Evolutionary conservation across 371 early-diverging fungal genomes (phyloP).

Genomic region (Smittium culicis): DNA sequence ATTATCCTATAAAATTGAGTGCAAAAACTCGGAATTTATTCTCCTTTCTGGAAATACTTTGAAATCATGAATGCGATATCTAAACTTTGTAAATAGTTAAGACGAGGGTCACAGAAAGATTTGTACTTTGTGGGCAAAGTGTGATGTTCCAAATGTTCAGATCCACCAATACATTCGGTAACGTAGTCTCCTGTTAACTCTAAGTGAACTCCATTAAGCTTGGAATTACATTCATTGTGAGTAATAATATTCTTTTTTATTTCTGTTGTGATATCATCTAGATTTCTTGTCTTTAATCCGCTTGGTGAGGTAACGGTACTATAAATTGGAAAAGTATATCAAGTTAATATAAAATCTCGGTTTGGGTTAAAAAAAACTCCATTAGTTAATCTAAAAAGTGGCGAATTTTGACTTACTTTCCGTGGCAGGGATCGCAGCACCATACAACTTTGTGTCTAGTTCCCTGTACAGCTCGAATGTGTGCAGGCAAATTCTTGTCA

Average conservation of each 20-base stretch:
- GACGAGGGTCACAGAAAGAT: conserved; percentile 85
- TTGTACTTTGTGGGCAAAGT: conserved; percentile 80
- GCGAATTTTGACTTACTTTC: conserved; percentile 53
- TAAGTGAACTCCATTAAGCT: conserved; percentile 88
- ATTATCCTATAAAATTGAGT: no score
- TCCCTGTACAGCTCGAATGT: conserved; percentile 73
- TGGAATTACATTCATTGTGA: conserved; percentile 55
- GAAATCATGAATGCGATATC: conserved; percentile 93
- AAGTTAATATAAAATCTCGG: conserved; percentile 6
- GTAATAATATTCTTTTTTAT: conserved; percentile 65
- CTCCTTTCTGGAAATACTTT: conserved; percentile 7
- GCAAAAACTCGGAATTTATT: no score
- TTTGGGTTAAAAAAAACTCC: neutral
- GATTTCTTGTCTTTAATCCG: conserved; percentile 82
- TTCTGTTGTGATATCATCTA: conserved; percentile 68
- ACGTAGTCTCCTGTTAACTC: conserved; percentile 90
- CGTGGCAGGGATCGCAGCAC: conserved; percentile 97
- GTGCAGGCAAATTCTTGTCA: conserved; percentile 61
- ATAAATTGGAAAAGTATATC: conserved; percentile 4
- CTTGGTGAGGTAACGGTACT: conserved; percentile 55
- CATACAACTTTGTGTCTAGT: conserved; percentile 82
- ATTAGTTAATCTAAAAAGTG: neutral
- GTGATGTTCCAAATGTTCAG: conserved; percentile 68
- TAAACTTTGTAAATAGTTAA: conserved; percentile 90
- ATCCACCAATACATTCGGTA: conserved; percentile 91